Evolutionary conservation across 2,329 filamentous ascomycete species (phyloP).

Genomic region (Neopestalotiopsis clavispora): DNA sequence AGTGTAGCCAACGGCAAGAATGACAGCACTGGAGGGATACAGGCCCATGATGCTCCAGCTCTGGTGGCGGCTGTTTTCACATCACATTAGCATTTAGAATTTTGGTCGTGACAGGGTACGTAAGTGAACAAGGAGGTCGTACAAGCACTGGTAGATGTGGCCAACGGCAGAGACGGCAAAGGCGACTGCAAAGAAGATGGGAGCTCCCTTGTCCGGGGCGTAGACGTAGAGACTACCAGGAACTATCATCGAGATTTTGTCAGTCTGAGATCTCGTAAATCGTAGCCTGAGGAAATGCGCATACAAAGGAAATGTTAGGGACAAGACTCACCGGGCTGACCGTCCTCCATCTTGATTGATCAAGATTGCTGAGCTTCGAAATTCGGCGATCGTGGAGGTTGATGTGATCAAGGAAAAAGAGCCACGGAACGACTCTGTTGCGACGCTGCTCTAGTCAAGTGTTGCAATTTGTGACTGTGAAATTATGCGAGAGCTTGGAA

Average conservation of each 20-base stretch:
- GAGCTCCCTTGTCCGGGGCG: constrained; percentile 18
- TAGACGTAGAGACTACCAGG: constrained; percentile 20
- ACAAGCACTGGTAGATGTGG: neutral
- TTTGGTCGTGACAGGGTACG: neutral
- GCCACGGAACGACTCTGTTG: too few species aligned
- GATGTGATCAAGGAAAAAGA: too few species aligned
- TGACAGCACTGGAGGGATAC: constrained; percentile 18
- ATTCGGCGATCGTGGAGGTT: too few species aligned
- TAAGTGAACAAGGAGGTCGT: neutral
- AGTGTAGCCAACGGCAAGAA: neutral
- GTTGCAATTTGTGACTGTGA: too few species aligned
- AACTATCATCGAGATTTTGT: neutral
- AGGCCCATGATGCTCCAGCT: constrained; percentile 18
- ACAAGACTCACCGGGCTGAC: neutral
- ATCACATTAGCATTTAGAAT: neutral
- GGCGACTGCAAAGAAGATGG: constrained; percentile 20
- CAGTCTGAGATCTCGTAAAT: neutral
- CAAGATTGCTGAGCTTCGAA: neutral
- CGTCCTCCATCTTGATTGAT: neutral
- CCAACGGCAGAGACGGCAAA: constrained; percentile 17
- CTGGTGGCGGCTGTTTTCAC: constrained; percentile 15
- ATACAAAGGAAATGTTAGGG: too few species aligned
- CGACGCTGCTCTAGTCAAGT: too few species aligned
- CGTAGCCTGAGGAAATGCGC: neutral
- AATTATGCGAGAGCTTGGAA: too few species aligned